Percentiles rank a stretch among this genome's conserved stretches.
Conservation (phyloP, 2,329 filamentous ascomycete genomes). For the Penicillium rolfsii region DNA sequence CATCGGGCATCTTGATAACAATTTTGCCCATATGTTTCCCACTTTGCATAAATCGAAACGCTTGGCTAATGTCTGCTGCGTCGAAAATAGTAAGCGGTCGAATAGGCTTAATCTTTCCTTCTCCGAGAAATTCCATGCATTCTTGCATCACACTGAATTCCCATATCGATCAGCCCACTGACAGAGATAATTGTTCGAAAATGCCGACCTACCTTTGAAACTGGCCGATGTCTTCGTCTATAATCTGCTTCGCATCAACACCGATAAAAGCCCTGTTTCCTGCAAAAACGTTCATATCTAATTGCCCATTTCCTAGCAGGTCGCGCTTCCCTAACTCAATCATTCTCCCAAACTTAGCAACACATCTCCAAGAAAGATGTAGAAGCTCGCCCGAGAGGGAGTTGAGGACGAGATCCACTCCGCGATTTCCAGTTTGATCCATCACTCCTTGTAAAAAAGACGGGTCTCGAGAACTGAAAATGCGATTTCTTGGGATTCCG, state of each 20-base stretch:
- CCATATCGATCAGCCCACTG: neutral
- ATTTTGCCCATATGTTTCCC: constrained; percentile 53
- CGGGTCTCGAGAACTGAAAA: neutral
- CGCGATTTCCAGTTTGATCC: constrained; percentile 15
- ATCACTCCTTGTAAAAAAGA: constrained; percentile 13
- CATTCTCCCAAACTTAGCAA: constrained; percentile 32
- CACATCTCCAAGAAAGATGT: constrained; percentile 32
- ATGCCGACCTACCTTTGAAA: neutral
- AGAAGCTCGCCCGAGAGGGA: constrained; percentile 30
- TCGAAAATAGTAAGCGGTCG: constrained; percentile 18
- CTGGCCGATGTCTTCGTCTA: constrained; percentile 4
- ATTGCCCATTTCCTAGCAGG: constrained; percentile 13
- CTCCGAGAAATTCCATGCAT: neutral
- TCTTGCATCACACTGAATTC: constrained; percentile 4
- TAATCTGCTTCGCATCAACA: constrained; percentile 21
- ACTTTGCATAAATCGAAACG: constrained; percentile 48
- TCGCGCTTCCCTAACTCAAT: constrained; percentile 29
- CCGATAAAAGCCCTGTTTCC: constrained; percentile 24
- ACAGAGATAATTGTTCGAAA: no score
- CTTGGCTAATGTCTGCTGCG: constrained; percentile 38
- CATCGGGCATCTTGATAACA: constrained; percentile 25
- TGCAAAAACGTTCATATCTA: constrained; percentile 23
- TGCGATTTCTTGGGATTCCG: neutral
- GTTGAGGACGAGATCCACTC: constrained; percentile 33
- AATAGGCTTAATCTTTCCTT: constrained; percentile 13